These are phyloP conservation scores for Amanita subjunquillea DNA, from an alignment of 768 basidiomycete species.

Conservation along the genomic window DNA sequence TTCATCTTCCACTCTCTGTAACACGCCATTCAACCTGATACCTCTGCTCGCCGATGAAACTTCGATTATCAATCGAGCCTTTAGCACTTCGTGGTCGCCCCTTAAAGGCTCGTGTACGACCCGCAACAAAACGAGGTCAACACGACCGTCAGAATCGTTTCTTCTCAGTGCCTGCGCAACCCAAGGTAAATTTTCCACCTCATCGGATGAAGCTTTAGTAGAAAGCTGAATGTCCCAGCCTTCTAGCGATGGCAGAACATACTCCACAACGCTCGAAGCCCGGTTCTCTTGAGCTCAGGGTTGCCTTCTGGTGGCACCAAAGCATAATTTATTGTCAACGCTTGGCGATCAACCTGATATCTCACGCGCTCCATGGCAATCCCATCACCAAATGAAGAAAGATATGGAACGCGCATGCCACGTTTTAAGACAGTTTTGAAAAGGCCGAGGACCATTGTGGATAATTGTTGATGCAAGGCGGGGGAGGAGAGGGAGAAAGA, in stretches of 20 bases:
- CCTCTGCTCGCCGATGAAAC: constrained; percentile 67
- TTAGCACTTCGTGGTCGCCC: constrained; percentile 69
- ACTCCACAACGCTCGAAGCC: constrained; percentile 71
- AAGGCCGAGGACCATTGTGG: constrained; percentile 75
- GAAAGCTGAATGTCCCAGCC: constrained; percentile 86
- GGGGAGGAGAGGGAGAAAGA: constrained; percentile 54
- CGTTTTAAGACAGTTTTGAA: constrained; percentile 74
- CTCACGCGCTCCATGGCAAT: constrained; percentile 70
- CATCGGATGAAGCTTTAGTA: constrained; percentile 62
- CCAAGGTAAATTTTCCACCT: constrained; percentile 69
- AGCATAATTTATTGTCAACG: constrained; percentile 74
- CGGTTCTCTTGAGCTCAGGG: constrained; percentile 29
- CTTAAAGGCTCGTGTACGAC: constrained; percentile 63
- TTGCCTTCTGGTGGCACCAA: constrained; percentile 65
- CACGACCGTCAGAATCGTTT: constrained; percentile 20
- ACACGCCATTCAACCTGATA: constrained; percentile 80
- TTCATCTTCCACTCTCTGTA: constrained; percentile 51
- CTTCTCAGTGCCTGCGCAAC: constrained; percentile 45
- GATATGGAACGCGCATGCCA: constrained; percentile 62
- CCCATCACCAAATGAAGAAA: constrained; percentile 72
- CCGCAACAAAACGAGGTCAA: constrained; percentile 49
- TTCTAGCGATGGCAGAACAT: constrained; percentile 60
- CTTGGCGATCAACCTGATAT: constrained; percentile 77
- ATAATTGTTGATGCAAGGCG: constrained; percentile 67
- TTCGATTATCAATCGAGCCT: constrained; percentile 74